These are phyloP conservation scores for Maudiozyma barnettii DNA, from an alignment of 805 yeast genomes.

Conservation along the genomic window DNA sequence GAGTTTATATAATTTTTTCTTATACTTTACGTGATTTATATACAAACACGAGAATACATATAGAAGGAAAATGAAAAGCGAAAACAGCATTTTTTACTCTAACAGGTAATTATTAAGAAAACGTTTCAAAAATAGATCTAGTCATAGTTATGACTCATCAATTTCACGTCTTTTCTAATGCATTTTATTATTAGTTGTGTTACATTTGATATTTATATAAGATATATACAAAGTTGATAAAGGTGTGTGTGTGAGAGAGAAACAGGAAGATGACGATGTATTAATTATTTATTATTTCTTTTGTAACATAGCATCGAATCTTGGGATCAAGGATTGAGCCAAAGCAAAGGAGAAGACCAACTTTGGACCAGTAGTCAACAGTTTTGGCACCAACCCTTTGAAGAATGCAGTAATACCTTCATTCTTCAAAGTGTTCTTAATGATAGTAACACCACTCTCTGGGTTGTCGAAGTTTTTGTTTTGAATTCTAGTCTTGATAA, in stretches of 20 bases:
- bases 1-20: no score
- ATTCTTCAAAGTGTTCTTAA: conserved; percentile 84
- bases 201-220: no score
- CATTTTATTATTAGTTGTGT: background rate
- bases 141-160: no score
- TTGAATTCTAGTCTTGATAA: conserved; percentile 96
- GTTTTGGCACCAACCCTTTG: conserved; percentile 93
- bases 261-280: background rate
- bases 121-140: no score
- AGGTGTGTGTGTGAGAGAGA: no score
- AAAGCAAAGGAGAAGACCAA: conserved; percentile 95
- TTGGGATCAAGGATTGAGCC: conserved; percentile 95
- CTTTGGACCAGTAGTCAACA: conserved; percentile 96
- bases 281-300: conserved; percentile 2
- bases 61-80: no score
- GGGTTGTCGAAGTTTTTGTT: conserved; percentile 93
- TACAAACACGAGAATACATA: no score
- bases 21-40: no score
- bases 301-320: conserved; percentile 64
- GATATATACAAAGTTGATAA: background rate
- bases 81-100: no score
- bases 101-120: no score
- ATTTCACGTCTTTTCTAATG: background rate
- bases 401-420: conserved; percentile 89
- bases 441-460: conserved; percentile 83